Evolutionary conservation across 108 stramenopile genomes (phyloP).

Genomic region (Heterococcus sp.): DNA sequence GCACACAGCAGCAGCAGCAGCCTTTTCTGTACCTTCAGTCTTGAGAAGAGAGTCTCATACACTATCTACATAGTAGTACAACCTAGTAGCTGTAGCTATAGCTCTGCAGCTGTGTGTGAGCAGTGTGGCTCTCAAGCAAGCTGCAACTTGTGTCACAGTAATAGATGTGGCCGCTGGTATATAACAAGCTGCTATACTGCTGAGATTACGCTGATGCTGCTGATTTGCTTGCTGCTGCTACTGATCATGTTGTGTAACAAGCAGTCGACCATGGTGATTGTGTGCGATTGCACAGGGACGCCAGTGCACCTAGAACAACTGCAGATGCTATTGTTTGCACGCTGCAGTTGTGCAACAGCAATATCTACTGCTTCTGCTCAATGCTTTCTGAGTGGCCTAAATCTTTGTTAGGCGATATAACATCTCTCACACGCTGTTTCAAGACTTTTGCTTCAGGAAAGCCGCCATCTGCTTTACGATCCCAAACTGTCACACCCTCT

Average conservation of each 20-base stretch:
- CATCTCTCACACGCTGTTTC: neutral
- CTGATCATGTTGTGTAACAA: too few relatives aligned
- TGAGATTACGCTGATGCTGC: neutral
- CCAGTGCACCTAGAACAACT: too few relatives aligned
- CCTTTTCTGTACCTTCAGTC: too few relatives aligned
- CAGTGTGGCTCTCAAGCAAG: neutral
- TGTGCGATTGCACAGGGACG: too few relatives aligned
- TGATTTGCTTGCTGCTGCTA: neutral
- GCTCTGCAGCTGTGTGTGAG: neutral
- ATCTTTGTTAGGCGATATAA: neutral
- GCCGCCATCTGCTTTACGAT: neutral
- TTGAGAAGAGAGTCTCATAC: too few relatives aligned
- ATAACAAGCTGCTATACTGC: too few relatives aligned
- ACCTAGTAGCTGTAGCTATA: neutral
- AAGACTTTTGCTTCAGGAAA: slow-evolving; percentile 4
- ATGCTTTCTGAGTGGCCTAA: neutral
- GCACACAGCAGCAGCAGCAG: too few relatives aligned
- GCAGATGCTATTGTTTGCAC: too few relatives aligned
- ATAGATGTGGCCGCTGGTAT: neutral
- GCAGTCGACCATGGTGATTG: too few relatives aligned
- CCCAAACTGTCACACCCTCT: neutral
- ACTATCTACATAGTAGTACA: neutral
- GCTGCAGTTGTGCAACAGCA: neutral
- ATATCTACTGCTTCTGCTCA: too few relatives aligned
- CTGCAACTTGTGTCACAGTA: neutral